Percentiles rank a stretch among this genome's conserved stretches.
Conservation (phyloP, 441 rosid genomes). For the Bocquillonia castaneifolia region DNA sequence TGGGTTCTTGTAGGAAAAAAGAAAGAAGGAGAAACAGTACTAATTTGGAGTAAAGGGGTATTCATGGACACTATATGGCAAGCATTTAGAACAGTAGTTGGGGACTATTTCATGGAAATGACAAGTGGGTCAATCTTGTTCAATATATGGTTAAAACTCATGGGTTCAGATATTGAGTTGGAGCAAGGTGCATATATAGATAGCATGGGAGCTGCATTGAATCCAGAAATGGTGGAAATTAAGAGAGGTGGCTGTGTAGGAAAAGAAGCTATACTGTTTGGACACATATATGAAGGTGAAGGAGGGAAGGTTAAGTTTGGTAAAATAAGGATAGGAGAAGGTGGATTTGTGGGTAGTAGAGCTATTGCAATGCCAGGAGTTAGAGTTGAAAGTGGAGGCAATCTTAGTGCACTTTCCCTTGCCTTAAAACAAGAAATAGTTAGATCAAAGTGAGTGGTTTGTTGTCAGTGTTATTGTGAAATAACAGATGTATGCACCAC, state of each 20-base stretch:
- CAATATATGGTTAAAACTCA: constrained; percentile 46
- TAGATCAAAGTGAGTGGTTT: constrained; percentile 19
- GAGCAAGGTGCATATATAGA: constrained; percentile 50
- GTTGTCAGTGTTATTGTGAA: background rate
- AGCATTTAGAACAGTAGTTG: constrained; percentile 50
- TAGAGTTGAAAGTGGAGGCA: constrained; percentile 49
- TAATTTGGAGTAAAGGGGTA: constrained; percentile 48
- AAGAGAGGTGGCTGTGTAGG: constrained; percentile 54
- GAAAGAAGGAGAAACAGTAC: constrained; percentile 45
- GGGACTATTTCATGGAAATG: constrained; percentile 62
- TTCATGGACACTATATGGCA: constrained; percentile 66
- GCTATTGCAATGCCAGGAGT: constrained; percentile 63
- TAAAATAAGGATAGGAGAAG: constrained; percentile 46
- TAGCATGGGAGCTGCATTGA: constrained; percentile 54
- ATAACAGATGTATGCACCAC: background rate
- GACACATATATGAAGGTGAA: constrained; percentile 67
- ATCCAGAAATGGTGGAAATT: constrained; percentile 70
- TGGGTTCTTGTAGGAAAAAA: constrained; percentile 59
- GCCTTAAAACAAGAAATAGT: constrained; percentile 60
- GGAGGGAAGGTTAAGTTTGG: constrained; percentile 58
- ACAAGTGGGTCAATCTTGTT: constrained; percentile 42
- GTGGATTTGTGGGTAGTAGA: constrained; percentile 54
- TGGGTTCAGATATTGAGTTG: constrained; percentile 50
- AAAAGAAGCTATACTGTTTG: constrained; percentile 53
- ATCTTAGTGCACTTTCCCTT: constrained; percentile 43